Evolutionary conservation across 352 stramenopile species (phyloP).

Genomic region (Pilasporangium apinafurcum): DNA sequence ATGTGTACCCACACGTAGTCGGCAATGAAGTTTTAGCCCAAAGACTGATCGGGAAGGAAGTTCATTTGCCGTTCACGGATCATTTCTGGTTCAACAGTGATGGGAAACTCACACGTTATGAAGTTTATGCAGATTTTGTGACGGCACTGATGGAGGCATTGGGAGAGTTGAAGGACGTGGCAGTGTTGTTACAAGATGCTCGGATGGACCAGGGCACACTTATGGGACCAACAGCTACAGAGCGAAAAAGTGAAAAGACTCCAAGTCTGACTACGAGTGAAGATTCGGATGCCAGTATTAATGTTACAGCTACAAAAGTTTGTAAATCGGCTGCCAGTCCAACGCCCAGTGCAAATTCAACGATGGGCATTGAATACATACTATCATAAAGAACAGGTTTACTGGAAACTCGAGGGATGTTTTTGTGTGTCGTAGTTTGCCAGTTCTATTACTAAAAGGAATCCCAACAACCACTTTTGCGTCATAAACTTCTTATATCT

Average conservation of each 20-base stretch:
- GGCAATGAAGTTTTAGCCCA: constrained; percentile 30
- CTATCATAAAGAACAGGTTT: constrained; percentile 7
- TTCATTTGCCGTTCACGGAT: constrained; percentile 31
- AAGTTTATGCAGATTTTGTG: constrained; percentile 29
- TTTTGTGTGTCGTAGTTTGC: too few species aligned
- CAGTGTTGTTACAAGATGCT: constrained; percentile 22
- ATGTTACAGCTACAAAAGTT: neutral
- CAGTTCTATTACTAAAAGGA: too few species aligned
- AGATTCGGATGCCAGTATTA: too few species aligned
- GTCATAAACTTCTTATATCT: too few species aligned
- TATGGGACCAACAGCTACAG: constrained; percentile 1
- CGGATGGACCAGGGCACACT: constrained; percentile 21
- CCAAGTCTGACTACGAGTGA: neutral
- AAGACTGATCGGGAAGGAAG: constrained; percentile 30
- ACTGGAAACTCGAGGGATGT: too few species aligned
- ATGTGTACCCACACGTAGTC: constrained; percentile 32
- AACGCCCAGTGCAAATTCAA: too few species aligned
- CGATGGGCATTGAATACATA: constrained; percentile 9
- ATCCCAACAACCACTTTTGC: too few species aligned
- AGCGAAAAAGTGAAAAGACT: too few species aligned
- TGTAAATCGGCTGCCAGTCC: neutral
- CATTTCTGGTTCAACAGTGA: constrained; percentile 31
- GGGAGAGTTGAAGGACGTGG: constrained; percentile 23
- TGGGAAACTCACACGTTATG: constrained; percentile 20
- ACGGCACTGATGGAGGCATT: constrained; percentile 27